Base-by-base conservation (phyloP, 139 green algal genomes). In the Mychonastes homosphaera region DNA sequence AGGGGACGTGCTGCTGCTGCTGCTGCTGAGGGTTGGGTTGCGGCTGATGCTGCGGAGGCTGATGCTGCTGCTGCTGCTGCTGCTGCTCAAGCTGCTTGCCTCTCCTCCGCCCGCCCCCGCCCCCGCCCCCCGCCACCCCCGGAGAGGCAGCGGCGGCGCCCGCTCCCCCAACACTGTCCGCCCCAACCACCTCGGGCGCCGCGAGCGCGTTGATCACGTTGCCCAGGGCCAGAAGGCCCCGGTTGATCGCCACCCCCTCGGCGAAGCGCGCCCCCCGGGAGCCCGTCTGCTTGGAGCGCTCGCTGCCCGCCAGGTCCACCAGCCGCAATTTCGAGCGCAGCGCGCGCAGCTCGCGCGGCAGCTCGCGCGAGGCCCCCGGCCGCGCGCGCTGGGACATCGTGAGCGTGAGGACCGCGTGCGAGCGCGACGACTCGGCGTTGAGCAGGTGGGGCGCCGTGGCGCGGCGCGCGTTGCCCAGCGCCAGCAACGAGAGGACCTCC, bases 1-100 rank as follows among this genome's bases (percentile, higher is more conserved):
- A 98, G 0, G 90, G 91, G 47, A 98, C 85, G 67, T 97, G 90
- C 4, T n/a, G 39, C 6, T 78, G 74, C 8, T 44, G 29, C 56
- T 48, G 21, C 30, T 58, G 1, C 32, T 46, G 41, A n/a, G 19
- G 41, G 19, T 5, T 13, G 19, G 5, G 19, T n/a, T n/a, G 7
- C 41, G 19, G 8, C 5, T 13, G 41, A 9, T 15, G 41, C 7
- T n/a, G 41, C 9, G 19, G 41, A 18, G 41, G 8, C n/a, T n/a
- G n/a, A n/a, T n/a, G 41, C 41, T 13, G 41, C 41, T 48, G 41
- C 36, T 58, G n/a, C n/a, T n/a, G n/a, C n/a, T n/a, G n/a, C n/a
- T n/a, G n/a, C n/a, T n/a, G n/a, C n/a, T n/a, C n/a, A n/a, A n/a
- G n/a, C n/a, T n/a, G n/a, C n/a, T n/a, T n/a, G n/a, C n/a, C n/a